phyloP scores from a whole-genome alignment of 345 rosid genomes.

The Iberis pinnata region DNA sequence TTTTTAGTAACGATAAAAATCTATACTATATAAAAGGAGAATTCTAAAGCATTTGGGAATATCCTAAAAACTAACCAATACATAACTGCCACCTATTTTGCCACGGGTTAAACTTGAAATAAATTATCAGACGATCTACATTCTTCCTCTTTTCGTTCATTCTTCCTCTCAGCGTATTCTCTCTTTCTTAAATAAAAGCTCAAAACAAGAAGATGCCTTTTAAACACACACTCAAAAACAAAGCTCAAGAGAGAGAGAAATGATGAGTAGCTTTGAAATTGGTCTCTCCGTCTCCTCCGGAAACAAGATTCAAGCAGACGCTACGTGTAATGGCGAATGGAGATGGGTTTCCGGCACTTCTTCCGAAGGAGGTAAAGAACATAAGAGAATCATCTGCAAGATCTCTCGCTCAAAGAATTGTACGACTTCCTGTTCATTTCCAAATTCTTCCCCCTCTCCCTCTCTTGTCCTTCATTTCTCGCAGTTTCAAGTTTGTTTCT shows the following conservation, averaged over 20 bases:
- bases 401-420: conserved; percentile 57
- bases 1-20: too few relatives aligned
- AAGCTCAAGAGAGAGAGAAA: conserved; percentile 1
- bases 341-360: conserved; percentile 61
- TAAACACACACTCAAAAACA: not conserved
- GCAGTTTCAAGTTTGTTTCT: too few relatives aligned
- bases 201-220: not conserved
- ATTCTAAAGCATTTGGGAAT: too few relatives aligned
- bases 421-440: conserved; percentile 54
- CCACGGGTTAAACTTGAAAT: too few relatives aligned
- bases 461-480: not conserved
- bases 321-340: conserved; percentile 17
- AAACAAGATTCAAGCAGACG: conserved; percentile 4
- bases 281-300: conserved; percentile 18
- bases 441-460: conserved; percentile 34
- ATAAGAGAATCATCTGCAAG: conserved; percentile 77
- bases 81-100: too few relatives aligned
- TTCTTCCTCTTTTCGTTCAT: too few relatives aligned
- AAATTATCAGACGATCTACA: too few relatives aligned
- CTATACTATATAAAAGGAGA: too few relatives aligned
- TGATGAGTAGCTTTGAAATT: conserved; percentile 27
- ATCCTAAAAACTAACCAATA: too few relatives aligned
- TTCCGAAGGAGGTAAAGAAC: conserved; percentile 64
- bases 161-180: too few relatives aligned
- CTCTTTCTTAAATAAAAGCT: too few relatives aligned